Evolutionary conservation across 495 filamentous ascomycete species (phyloP).

Genomic region (Oleoguttula mirabilis): DNA sequence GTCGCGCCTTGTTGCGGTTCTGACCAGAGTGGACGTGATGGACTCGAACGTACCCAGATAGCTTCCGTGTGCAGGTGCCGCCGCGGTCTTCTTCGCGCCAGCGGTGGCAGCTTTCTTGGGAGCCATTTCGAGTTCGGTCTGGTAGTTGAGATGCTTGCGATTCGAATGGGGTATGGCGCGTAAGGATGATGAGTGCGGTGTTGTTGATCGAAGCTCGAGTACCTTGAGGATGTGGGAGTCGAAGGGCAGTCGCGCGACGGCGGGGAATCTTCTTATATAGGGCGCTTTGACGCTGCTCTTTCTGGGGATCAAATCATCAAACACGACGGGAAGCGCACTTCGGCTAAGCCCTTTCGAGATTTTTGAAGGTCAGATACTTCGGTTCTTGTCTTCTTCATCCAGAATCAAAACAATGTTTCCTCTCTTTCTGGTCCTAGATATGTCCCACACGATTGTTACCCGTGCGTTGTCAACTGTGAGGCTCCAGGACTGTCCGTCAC

Average conservation of each 20-base stretch:
- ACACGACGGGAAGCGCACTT: no score
- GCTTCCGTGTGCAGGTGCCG: slow-evolving; percentile 33
- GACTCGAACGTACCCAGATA: background rate
- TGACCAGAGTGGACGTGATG: background rate
- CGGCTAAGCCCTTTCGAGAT: background rate
- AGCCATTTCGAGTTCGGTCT: slow-evolving; percentile 40
- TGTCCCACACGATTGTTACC: no score
- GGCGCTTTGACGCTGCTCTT: background rate
- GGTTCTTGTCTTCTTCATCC: no score
- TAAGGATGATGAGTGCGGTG: background rate
- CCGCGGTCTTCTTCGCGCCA: slow-evolving; percentile 35
- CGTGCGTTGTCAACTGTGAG: no score
- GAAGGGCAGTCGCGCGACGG: background rate
- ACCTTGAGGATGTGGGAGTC: background rate
- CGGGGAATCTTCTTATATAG: background rate
- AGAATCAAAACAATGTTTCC: no score
- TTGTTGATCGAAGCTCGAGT: background rate
- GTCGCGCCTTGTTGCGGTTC: slow-evolving; percentile 6
- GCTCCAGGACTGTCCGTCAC: no score
- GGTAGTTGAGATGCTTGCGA: slow-evolving; percentile 2
- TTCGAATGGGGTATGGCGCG: slow-evolving; percentile 1
- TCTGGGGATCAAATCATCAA: background rate
- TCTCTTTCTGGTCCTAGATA: no score
- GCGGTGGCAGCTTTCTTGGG: slow-evolving; percentile 48
- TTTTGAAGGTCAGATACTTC: background rate